A percentile compares a stretch with the other conserved stretches of the same genome.
These are phyloP conservation scores for Pyrenochaeta sp. DNA, from an alignment of 2,329 filamentous ascomycete genomes.

Conservation along the genomic window DNA sequence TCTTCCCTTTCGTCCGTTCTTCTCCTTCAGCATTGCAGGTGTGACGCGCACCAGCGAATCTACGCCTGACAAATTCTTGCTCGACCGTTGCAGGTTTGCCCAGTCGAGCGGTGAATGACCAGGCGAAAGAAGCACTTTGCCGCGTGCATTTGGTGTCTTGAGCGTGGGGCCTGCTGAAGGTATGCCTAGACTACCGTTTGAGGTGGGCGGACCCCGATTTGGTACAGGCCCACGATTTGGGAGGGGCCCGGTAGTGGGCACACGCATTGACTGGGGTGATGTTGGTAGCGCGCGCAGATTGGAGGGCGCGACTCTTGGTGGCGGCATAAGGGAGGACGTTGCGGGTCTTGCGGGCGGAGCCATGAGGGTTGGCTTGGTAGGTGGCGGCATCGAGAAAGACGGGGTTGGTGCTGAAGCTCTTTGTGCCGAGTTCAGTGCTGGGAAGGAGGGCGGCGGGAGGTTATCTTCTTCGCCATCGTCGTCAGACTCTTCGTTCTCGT, in stretches of 20 bases:
- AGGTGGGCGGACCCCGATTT: conserved; percentile 51
- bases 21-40: conserved; percentile 77
- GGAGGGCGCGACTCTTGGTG: conserved; percentile 47
- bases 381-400: conserved; percentile 26
- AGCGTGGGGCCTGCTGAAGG: conserved; percentile 39
- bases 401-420: conserved; percentile 45
- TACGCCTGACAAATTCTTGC: conserved; percentile 59
- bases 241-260: conserved; percentile 58
- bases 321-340: conserved; percentile 43
- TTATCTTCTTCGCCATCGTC: conserved; percentile 42
- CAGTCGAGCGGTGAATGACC: conserved; percentile 96
- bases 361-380: conserved; percentile 36
- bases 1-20: conserved; percentile 83
- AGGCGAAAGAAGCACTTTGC: conserved; percentile 82
- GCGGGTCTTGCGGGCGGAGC: conserved; percentile 45
- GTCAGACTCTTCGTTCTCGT: conserved; percentile 38
- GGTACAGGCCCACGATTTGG: conserved; percentile 56
- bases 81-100: conserved; percentile 84
- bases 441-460: conserved; percentile 53
- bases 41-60: conserved; percentile 74
- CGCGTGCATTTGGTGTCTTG: conserved; percentile 54
- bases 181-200: conserved; percentile 51
- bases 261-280: conserved; percentile 44
- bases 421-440: conserved; percentile 57
- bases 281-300: conserved; percentile 46